Conservation (phyloP, 768 basidiomycete genomes). For the Dentipellis sp. region DNA sequence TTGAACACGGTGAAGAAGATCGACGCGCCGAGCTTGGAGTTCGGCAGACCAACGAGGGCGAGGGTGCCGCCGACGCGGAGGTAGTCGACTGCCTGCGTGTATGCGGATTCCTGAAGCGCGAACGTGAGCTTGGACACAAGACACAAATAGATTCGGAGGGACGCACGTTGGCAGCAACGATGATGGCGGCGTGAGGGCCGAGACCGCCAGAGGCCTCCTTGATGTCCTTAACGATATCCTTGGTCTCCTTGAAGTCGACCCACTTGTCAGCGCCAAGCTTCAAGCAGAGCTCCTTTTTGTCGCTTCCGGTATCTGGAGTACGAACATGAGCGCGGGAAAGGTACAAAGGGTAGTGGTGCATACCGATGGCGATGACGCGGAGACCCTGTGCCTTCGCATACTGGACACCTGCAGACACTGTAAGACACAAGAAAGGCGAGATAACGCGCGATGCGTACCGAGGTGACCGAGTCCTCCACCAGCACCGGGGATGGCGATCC, state of each 20-base stretch:
- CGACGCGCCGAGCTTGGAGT: slow-evolving; percentile 44
- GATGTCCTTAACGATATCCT: slow-evolving; percentile 59
- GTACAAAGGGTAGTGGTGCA: background rate
- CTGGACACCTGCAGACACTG: slow-evolving; percentile 46
- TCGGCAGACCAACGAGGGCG: slow-evolving; percentile 73
- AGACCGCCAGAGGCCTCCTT: slow-evolving; percentile 50
- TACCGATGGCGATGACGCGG: slow-evolving; percentile 68
- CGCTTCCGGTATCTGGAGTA: slow-evolving; percentile 54
- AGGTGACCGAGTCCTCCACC: slow-evolving; percentile 82
- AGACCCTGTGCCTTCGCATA: slow-evolving; percentile 74
- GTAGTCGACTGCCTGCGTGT: slow-evolving; percentile 60
- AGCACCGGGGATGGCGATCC: slow-evolving; percentile 69
- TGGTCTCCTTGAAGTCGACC: slow-evolving; percentile 68
- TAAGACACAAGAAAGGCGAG: background rate
- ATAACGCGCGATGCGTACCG: slow-evolving; percentile 25
- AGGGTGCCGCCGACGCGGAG: slow-evolving; percentile 63
- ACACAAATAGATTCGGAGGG: slow-evolving; percentile 14
- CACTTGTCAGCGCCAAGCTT: slow-evolving; percentile 64
- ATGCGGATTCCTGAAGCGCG: slow-evolving; percentile 21
- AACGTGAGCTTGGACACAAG: slow-evolving; percentile 17
- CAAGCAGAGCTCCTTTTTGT: slow-evolving; percentile 54
- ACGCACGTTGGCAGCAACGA: slow-evolving; percentile 45
- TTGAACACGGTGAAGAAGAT: slow-evolving; percentile 70
- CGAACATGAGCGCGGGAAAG: background rate
- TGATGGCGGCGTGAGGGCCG: slow-evolving; percentile 65